Conservation (phyloP, 345 rosid genomes). For the Mallotus nudiflorus region DNA sequence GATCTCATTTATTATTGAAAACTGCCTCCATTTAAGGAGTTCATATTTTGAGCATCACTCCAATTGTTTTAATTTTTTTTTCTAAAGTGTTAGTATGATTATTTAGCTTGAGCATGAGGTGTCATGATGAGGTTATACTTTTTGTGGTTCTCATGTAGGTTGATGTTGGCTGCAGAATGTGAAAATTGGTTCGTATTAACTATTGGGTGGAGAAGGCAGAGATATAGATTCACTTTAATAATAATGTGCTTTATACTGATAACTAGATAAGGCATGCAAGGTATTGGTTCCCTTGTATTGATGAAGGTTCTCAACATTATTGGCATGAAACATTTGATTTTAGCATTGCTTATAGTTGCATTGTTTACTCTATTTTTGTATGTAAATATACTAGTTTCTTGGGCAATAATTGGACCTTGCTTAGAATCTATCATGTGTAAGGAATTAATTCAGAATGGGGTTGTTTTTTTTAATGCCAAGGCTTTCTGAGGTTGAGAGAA, state of each 20-base stretch:
- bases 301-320: conserved; percentile 78
- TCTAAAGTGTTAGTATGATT: not conserved
- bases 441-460: no score
- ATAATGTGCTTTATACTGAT: conserved; percentile 73
- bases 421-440: no score
- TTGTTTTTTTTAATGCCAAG: no score
- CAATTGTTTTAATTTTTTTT: not conserved
- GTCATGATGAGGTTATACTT: conserved; percentile 36
- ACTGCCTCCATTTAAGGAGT: not conserved
- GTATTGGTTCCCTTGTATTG: conserved; percentile 96
- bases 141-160: conserved; percentile 52
- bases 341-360: no score
- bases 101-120: conserved; percentile 16
- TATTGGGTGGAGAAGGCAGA: conserved; percentile 90
- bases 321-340: conserved; percentile 46
- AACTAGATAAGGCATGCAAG: conserved; percentile 92
- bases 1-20: not conserved
- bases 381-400: no score
- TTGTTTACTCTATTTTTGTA: no score
- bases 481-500: no score
- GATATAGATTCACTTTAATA: conserved; percentile 84
- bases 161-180: conserved; percentile 88
- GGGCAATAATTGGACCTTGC: no score
- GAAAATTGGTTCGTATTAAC: conserved; percentile 73
- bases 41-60: not conserved